A percentile compares a stretch with the other conserved stretches of the same genome.
Evolutionary conservation across 345 rosid species (phyloP).

Genomic region (Lenwebbia sp.): DNA sequence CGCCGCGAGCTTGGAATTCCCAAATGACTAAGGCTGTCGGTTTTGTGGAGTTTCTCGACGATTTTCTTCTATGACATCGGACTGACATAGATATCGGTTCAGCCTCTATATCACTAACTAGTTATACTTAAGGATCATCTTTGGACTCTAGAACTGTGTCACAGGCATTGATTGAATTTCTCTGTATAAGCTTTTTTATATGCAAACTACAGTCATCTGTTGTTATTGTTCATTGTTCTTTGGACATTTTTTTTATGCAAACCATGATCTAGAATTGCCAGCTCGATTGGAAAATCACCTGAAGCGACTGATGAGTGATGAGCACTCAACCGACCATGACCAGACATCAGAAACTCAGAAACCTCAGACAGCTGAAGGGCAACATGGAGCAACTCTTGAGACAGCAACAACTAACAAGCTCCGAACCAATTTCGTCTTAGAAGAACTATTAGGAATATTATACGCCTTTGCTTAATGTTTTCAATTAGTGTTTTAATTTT

Average conservation of each 20-base stretch:
- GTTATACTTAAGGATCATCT: neutral
- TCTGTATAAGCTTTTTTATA: neutral
- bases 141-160: neutral
- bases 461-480: neutral
- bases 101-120: neutral
- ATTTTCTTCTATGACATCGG: neutral
- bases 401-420: neutral
- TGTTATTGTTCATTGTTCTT: neutral
- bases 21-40: neutral
- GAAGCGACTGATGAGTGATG: neutral
- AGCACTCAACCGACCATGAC: neutral
- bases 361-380: neutral
- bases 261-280: neutral
- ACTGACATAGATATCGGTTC: neutral
- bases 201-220: neutral
- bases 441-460: neutral
- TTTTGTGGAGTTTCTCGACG: neutral
- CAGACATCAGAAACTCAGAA: neutral
- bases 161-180: neutral
- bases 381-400: neutral
- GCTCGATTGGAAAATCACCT: too few species aligned
- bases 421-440: neutral
- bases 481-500: neutral
- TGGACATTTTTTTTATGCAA: neutral
- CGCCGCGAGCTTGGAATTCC: too few species aligned